Conservation (phyloP, 257 asterid genomes). For the Lithospermum erythrorhizon region DNA sequence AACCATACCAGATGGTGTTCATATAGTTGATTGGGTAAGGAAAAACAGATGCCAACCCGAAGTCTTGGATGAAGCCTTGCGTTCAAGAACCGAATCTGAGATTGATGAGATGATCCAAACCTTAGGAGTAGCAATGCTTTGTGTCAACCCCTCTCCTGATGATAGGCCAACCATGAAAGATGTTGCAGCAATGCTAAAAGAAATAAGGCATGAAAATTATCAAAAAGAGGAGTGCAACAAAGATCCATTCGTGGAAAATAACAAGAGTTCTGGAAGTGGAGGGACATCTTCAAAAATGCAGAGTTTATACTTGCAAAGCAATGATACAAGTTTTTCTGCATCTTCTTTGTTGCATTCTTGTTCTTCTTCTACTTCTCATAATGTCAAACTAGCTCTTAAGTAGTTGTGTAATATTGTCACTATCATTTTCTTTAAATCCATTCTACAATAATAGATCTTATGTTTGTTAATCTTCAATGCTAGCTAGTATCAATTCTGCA, state of each 20-base stretch:
- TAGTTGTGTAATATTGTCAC: not conserved
- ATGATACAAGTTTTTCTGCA: constrained; percentile 56
- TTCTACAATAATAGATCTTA: not conserved
- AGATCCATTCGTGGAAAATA: constrained; percentile 20
- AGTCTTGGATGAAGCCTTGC: constrained; percentile 38
- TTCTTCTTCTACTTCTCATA: constrained; percentile 37
- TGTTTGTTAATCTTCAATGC: not conserved
- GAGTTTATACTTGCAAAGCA: constrained; percentile 39
- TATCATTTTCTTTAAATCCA: too few species aligned
- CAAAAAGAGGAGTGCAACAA: constrained; percentile 30
- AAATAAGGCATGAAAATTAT: constrained; percentile 55
- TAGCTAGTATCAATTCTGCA: not conserved
- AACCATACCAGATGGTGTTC: constrained; percentile 64
- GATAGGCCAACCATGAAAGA: constrained; percentile 86
- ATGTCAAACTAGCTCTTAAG: constrained; percentile 29
- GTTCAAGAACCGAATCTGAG: constrained; percentile 39
- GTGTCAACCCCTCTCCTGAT: constrained; percentile 57
- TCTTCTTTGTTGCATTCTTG: constrained; percentile 53
- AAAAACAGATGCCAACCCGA: constrained; percentile 33
- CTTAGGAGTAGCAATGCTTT: constrained; percentile 70
- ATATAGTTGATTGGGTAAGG: constrained; percentile 83
- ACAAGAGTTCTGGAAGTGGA: constrained; percentile 16
- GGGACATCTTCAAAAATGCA: constrained; percentile 42
- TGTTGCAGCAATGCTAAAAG: constrained; percentile 69
- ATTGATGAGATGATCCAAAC: constrained; percentile 75